Percentiles rank a stretch among this genome's conserved stretches.
Conservation (phyloP, 2,329 filamentous ascomycete genomes). For the Hypoxylon sp. region DNA sequence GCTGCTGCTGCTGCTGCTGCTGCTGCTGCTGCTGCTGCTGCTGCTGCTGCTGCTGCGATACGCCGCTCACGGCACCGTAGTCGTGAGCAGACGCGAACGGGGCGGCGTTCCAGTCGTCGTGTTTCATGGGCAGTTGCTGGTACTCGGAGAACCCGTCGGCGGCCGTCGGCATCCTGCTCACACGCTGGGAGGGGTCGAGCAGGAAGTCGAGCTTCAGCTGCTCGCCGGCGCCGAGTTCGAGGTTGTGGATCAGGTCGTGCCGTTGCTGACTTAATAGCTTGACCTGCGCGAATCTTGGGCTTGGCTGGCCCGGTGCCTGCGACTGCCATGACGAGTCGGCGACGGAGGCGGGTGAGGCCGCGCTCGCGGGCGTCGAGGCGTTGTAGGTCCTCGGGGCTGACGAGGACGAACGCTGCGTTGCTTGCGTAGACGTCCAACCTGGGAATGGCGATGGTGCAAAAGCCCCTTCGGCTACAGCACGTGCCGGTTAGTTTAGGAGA, state of each 20-base stretch:
- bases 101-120: conserved; percentile 57
- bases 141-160: conserved; percentile 54
- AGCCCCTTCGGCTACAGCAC: conserved; percentile 42
- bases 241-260: conserved; percentile 59
- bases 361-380: conserved; percentile 51
- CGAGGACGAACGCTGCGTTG: conserved; percentile 40
- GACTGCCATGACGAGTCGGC: conserved; percentile 43
- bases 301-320: conserved; percentile 38
- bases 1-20: conserved; percentile 16
- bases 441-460: conserved; percentile 46
- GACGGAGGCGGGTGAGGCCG: conserved; percentile 48
- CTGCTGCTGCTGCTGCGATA: conserved; percentile 13
- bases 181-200: conserved; percentile 66
- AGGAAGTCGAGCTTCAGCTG: conserved; percentile 77
- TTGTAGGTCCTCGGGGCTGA: conserved; percentile 45
- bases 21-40: conserved; percentile 5
- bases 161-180: conserved; percentile 60
- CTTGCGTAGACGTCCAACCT: conserved; percentile 32
- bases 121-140: conserved; percentile 59
- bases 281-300: conserved; percentile 42
- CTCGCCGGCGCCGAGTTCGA: conserved; percentile 68
- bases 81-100: conserved; percentile 8
- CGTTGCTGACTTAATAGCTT: conserved; percentile 56
- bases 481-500: conserved; percentile 24
- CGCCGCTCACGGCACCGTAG: conserved; percentile 7